Base-by-base conservation (phyloP, 2,329 filamentous ascomycete genomes). In the Periconia digitata region DNA sequence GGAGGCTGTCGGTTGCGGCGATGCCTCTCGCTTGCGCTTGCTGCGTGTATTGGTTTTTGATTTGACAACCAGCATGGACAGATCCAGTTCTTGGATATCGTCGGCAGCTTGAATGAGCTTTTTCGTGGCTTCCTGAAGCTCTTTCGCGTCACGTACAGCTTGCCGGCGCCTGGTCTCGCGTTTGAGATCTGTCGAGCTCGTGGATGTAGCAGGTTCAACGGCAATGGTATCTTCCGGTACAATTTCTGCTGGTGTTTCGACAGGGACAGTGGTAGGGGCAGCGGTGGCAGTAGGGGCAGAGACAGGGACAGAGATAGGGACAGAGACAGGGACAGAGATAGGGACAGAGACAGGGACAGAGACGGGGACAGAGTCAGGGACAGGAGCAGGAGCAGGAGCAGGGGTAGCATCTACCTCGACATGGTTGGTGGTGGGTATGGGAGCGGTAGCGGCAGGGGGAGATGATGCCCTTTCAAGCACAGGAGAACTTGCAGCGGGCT, bases 181-280 rank as follows among this genome's bases (percentile, higher is more conserved):
- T 22, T 35, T 35, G 27, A 29, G 29, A 8, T 72, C 89, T 89
- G 89, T 90, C 2, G 87, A 86, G 60, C 90, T 86, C 71, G 90
- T 91, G 2, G 88, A 85, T 59, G 89, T 86, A 63, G 90, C 90
- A 20, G 90, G 76, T 62, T 88, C 86, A 84, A 90, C 88, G 8
- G 24, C 23, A 3, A 40, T 23, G 8, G 16, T 27, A 17, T 40
- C 38, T 16, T 40, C 38, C 7, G 22, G 22, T 15, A 24, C 15
- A 3, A 15, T 6, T 10, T 40, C 21, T n/a, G 12, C 21, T 23
- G 38, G 15, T 2, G 35, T 20, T 23, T 24, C 38, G 23, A 21
- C 21, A 23, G 21, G 18, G 18, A 6, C 7, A 24, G 16, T 38
- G 35, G 13, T 38, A 16, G 35, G 17, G n/a, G 15, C 34, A 18